Percentiles rank a stretch among this genome's conserved stretches.
phyloP scores from a whole-genome alignment of 768 basidiomycete species.

The Paxillus rubicundulus region DNA sequence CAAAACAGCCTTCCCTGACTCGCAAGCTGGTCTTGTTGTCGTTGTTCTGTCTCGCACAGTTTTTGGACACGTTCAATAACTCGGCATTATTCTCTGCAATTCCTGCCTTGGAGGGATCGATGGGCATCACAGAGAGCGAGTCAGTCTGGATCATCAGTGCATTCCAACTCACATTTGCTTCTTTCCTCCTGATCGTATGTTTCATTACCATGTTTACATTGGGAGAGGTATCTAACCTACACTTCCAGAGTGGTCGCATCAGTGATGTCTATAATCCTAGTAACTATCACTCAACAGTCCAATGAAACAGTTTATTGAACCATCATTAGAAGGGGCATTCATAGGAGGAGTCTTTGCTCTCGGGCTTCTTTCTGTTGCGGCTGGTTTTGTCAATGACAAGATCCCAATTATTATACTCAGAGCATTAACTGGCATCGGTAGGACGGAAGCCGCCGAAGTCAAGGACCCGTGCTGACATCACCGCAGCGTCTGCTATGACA shows the following conservation, averaged over 20 bases:
- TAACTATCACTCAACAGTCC: constrained; percentile 9
- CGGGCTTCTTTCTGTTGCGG: constrained; percentile 26
- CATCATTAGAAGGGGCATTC: constrained; percentile 36
- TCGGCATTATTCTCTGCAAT: constrained; percentile 36
- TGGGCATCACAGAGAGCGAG: constrained; percentile 26
- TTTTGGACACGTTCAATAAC: constrained; percentile 39
- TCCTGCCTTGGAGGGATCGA: constrained; percentile 26
- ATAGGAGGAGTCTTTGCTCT: no score
- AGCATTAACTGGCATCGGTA: constrained; percentile 44
- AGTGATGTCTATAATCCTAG: constrained; percentile 12
- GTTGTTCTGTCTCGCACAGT: constrained; percentile 38
- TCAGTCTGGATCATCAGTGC: constrained; percentile 39
- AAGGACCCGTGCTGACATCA: background rate
- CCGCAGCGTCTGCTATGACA: constrained; percentile 40
- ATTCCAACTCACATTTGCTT: constrained; percentile 42
- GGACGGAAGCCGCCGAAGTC: background rate
- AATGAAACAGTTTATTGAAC: background rate
- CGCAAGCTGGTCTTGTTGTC: constrained; percentile 27
- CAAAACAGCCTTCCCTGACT: background rate
- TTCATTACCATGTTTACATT: background rate
- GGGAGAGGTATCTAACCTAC: background rate
- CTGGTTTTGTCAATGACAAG: constrained; percentile 41
- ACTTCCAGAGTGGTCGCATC: background rate
- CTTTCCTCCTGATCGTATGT: constrained; percentile 20
- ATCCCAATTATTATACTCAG: constrained; percentile 46